Evolutionary conservation across 192 early-diverging fungal genomes (phyloP).

Genomic region (Rhizophagus sp.): DNA sequence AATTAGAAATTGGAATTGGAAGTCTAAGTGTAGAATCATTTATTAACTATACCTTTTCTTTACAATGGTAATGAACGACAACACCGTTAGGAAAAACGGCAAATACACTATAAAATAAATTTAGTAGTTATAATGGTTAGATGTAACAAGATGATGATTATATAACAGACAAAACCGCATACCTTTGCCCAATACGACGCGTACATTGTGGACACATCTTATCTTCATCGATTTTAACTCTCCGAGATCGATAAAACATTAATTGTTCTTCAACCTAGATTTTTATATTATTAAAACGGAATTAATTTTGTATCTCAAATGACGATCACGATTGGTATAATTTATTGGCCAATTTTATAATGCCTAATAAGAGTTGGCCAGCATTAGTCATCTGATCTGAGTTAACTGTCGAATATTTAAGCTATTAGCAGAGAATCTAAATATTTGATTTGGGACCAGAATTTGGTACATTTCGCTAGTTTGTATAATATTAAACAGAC

Average conservation of each 20-base stretch:
- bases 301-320: no score
- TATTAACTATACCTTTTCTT: constrained; percentile 42
- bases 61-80: constrained; percentile 77
- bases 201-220: constrained; percentile 74
- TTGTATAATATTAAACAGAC: not conserved
- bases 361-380: no score
- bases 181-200: constrained; percentile 64
- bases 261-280: constrained; percentile 67
- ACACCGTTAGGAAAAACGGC: constrained; percentile 71
- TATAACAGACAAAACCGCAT: constrained; percentile 5
- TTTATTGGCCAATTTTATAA: no score
- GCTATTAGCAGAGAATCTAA: no score
- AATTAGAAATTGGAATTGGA: no score
- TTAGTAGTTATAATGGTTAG: not conserved
- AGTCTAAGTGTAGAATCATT: not conserved
- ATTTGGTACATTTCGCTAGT: no score
- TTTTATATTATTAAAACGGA: not conserved
- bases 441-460: no score
- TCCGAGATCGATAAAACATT: constrained; percentile 54
- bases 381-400: no score
- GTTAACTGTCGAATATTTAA: no score
- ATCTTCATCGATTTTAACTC: constrained; percentile 73
- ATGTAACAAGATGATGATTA: constrained; percentile 3
- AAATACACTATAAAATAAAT: constrained; percentile 58
- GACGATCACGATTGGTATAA: no score